A percentile compares a stretch with the other conserved stretches of the same genome.
Conservation (phyloP, 1,284 basidiomycete species). For the Papiliotrema laurentii region DNA sequence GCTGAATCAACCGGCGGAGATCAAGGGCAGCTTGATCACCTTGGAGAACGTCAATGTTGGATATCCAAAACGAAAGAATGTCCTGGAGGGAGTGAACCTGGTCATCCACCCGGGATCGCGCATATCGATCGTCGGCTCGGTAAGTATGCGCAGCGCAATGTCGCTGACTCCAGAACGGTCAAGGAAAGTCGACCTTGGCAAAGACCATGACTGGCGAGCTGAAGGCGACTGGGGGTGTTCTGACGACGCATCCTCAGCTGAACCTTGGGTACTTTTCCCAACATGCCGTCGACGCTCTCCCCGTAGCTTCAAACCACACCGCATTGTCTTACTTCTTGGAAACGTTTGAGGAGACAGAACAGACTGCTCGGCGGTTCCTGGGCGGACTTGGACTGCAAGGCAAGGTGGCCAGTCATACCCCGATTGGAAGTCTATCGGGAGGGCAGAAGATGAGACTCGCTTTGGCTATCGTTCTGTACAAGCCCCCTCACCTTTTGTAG, state of each 20-base stretch:
- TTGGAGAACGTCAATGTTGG: constrained; percentile 54
- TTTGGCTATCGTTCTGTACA: constrained; percentile 37
- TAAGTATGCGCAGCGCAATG: constrained; percentile 12
- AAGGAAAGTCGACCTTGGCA: constrained; percentile 62
- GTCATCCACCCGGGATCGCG: constrained; percentile 58
- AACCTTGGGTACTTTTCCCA: constrained; percentile 54
- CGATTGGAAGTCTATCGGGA: constrained; percentile 54
- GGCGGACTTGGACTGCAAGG: constrained; percentile 56
- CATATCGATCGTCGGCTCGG: constrained; percentile 57
- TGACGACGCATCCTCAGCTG: constrained; percentile 58
- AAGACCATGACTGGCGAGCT: constrained; percentile 56
- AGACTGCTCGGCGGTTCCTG: constrained; percentile 51
- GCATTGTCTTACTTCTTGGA: constrained; percentile 49
- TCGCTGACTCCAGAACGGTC: constrained; percentile 46
- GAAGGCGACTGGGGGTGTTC: constrained; percentile 54
- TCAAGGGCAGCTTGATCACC: constrained; percentile 57
- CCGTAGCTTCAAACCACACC: constrained; percentile 38
- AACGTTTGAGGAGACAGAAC: not conserved
- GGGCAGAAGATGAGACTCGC: constrained; percentile 56
- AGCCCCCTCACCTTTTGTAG: constrained; percentile 38
- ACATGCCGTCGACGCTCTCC: not conserved
- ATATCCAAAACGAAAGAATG: constrained; percentile 40
- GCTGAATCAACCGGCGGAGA: constrained; percentile 53
- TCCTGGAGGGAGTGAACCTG: constrained; percentile 57
- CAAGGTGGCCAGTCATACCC: constrained; percentile 51